These are phyloP conservation scores for Rhodotorula sp. DNA, from an alignment of 1,284 basidiomycete species.

Conservation along the genomic window DNA sequence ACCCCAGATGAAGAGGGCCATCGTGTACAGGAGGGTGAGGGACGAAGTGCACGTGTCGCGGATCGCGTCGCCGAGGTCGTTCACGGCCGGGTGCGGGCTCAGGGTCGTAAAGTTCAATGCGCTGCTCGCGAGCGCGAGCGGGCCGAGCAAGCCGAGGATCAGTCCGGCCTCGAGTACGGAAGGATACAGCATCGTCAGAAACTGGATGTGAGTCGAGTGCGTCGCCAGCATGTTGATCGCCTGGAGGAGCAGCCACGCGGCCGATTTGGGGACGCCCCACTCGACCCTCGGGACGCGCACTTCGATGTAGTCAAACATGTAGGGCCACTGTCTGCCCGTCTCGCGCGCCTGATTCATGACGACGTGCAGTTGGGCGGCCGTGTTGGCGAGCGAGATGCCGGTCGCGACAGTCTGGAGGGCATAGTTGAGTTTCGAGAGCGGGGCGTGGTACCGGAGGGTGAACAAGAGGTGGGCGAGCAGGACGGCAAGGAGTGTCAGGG, in stretches of 20 bases:
- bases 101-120: constrained; percentile 81
- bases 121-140: constrained; percentile 79
- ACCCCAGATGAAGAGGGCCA: constrained; percentile 89
- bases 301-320: constrained; percentile 77
- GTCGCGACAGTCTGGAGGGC: constrained; percentile 57
- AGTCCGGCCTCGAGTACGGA: constrained; percentile 85
- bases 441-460: constrained; percentile 94
- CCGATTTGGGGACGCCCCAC: constrained; percentile 44
- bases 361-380: constrained; percentile 52
- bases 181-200: constrained; percentile 91
- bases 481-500: constrained; percentile 80
- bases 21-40: constrained; percentile 87
- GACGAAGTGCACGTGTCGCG: constrained; percentile 95
- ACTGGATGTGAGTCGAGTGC: constrained; percentile 96
- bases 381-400: constrained; percentile 39
- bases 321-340: constrained; percentile 80
- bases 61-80: constrained; percentile 69
- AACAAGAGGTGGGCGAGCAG: constrained; percentile 89
- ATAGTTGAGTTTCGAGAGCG: constrained; percentile 88
- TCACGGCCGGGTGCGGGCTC: constrained; percentile 54
- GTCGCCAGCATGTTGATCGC: constrained; percentile 57
- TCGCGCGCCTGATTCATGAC: constrained; percentile 57
- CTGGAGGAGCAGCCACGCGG: constrained; percentile 83
- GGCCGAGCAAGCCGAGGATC: constrained; percentile 82
- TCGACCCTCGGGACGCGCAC: constrained; percentile 1